A percentile compares a stretch with the other conserved stretches of the same genome.
phyloP scores from a whole-genome alignment of 2,329 filamentous ascomycete species.

The Trichoderma oligosporum region DNA sequence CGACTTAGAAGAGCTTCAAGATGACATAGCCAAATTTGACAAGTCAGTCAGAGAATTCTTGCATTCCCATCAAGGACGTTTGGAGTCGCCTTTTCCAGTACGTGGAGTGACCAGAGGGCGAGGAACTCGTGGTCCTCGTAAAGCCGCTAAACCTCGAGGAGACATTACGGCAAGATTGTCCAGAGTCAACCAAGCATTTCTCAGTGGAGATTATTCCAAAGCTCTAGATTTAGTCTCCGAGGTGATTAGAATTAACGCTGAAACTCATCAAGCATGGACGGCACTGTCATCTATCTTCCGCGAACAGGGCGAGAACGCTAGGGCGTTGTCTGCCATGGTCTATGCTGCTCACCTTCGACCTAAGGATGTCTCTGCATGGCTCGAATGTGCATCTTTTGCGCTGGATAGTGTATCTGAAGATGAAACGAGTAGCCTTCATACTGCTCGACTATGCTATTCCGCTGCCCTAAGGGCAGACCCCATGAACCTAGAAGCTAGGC shows the following conservation, averaged over 20 bases:
- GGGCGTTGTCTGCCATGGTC: constrained; percentile 57
- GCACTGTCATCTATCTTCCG: constrained; percentile 58
- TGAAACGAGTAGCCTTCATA: constrained; percentile 47
- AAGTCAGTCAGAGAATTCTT: constrained; percentile 42
- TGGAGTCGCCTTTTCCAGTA: constrained; percentile 20
- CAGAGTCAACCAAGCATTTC: constrained; percentile 64
- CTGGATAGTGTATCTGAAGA: constrained; percentile 48
- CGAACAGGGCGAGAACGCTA: constrained; percentile 54
- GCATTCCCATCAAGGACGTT: constrained; percentile 34
- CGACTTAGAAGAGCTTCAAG: constrained; percentile 42
- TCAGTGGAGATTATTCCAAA: constrained; percentile 56
- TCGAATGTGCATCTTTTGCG: constrained; percentile 55
- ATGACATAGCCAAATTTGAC: constrained; percentile 43
- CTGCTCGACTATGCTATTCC: constrained; percentile 57
- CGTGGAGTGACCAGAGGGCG: constrained; percentile 28
- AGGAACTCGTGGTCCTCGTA: constrained; percentile 47
- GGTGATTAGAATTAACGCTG: constrained; percentile 64
- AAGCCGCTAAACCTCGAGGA: constrained; percentile 63
- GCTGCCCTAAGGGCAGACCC: constrained; percentile 56
- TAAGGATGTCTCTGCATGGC: constrained; percentile 57
- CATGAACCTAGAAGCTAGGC: constrained; percentile 53
- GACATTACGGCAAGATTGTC: constrained; percentile 67
- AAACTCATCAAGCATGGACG: constrained; percentile 63
- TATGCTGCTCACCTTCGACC: constrained; percentile 61
- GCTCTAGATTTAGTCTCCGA: constrained; percentile 58